Conservation (phyloP, 140 eudicot genomes). For the Anethum foeniculum region DNA sequence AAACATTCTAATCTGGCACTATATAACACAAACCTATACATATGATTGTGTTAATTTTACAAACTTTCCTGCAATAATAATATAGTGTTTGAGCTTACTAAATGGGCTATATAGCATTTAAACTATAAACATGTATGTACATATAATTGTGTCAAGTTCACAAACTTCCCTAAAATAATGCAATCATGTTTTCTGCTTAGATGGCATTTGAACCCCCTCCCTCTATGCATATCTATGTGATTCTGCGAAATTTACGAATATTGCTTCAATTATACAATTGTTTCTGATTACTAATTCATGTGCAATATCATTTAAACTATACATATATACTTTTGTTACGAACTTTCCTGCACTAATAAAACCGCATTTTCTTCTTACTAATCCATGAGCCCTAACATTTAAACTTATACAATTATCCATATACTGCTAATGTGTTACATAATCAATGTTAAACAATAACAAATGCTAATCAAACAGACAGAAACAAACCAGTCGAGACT, state of each 20-base stretch:
- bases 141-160: background rate
- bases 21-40: background rate
- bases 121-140: background rate
- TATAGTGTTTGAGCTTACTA: background rate
- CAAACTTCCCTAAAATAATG: background rate
- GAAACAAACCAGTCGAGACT: conserved; percentile 53
- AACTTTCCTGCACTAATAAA: too few relatives aligned
- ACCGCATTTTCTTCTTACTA: background rate
- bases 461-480: background rate
- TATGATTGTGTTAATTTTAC: background rate
- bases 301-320: background rate
- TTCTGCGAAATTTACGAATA: background rate
- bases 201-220: too few relatives aligned
- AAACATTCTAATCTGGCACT: background rate
- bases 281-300: background rate
- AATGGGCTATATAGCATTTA: background rate
- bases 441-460: background rate
- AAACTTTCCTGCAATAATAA: background rate
- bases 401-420: background rate
- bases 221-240: too few relatives aligned
- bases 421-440: background rate
- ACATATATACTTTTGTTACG: background rate
- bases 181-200: background rate
- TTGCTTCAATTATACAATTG: background rate
- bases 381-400: background rate